Evolutionary conservation across 129 eudicot species (phyloP).

Genomic region (Solidago caesia): DNA sequence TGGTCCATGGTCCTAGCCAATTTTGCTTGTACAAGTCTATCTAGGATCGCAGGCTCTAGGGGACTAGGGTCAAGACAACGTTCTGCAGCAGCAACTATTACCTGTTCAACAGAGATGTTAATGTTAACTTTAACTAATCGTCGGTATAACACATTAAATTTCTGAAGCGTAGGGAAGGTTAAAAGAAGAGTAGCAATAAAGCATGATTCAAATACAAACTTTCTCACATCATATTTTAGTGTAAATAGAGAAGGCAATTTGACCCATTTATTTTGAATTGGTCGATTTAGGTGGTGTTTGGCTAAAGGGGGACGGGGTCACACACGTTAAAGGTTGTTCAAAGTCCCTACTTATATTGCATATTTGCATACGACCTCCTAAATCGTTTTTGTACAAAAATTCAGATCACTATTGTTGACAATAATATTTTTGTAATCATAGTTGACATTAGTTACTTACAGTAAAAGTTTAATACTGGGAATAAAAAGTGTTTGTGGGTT

Average conservation of each 20-base stretch:
- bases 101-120: conserved; percentile 48
- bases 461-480: too few species aligned
- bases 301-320: neutral
- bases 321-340: neutral
- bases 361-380: conserved; percentile 3
- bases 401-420: neutral
- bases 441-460: neutral
- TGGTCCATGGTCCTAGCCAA: conserved; percentile 54
- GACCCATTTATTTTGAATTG: conserved; percentile 1
- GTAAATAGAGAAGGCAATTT: neutral
- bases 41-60: conserved; percentile 82
- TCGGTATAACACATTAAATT: neutral
- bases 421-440: neutral
- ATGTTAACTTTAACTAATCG: neutral
- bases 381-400: neutral
- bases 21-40: conserved; percentile 82
- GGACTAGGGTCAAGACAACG: conserved; percentile 95
- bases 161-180: neutral
- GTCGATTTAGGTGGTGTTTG: neutral
- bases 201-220: neutral
- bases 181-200: neutral
- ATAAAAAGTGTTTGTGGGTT: neutral
- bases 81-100: conserved; percentile 83
- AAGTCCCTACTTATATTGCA: neutral
- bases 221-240: neutral